Evolutionary conservation across 805 yeast genomes (phyloP), one percentile per base, ranked within the genome.

Genomic region (Candida sithepensis): DNA sequence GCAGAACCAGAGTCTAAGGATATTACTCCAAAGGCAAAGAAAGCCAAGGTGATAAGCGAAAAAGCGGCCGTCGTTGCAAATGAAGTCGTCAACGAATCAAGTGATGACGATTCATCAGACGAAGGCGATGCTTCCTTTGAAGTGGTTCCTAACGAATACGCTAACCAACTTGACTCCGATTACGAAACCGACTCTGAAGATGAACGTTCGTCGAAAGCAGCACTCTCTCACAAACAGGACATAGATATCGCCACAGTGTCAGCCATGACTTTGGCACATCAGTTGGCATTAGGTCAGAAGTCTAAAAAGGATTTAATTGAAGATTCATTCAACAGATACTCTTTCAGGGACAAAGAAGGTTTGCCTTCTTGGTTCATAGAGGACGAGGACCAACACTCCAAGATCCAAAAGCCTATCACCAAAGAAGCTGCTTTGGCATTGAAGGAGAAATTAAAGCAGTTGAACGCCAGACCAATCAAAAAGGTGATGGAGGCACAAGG

Each of bases 401-500:
- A 89, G 74, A 80, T 88, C 48, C 79, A 79, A 56, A 85, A 88
- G 65, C 99, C 99, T 7, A 87, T 94, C 52, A 94, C 99, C 7
- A 95, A 95, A 68, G 99, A 94, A 69, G 95, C 95, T 5, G 85
- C 88, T 0, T 68, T 79, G 49, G 94, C 92, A 0, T 71, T 87
- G 48, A 84, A 82, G 60, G 91, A 84, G 56, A 86, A 85, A 63
- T 69, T 81, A 74, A 81, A 74, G 62, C 85, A 91, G 51, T 71
- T 94, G 66, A 94, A 94, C 68, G 97, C 99, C 10, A 82, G 99
- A 67, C 99, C 99, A 10, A 92, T 94, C 63, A 94, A 94, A 81
- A 94, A 94, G 79, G 97, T 94, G n/a, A 79, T 88, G 57, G 99
- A 94, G 70, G 99, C 99, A 4, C 84, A 88, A 65, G 97, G 96